A percentile compares a stretch with the other conserved stretches of the same genome.
These are phyloP conservation scores for Pisolithus marmoratus DNA, from an alignment of 768 basidiomycete species.

Conservation along the genomic window DNA sequence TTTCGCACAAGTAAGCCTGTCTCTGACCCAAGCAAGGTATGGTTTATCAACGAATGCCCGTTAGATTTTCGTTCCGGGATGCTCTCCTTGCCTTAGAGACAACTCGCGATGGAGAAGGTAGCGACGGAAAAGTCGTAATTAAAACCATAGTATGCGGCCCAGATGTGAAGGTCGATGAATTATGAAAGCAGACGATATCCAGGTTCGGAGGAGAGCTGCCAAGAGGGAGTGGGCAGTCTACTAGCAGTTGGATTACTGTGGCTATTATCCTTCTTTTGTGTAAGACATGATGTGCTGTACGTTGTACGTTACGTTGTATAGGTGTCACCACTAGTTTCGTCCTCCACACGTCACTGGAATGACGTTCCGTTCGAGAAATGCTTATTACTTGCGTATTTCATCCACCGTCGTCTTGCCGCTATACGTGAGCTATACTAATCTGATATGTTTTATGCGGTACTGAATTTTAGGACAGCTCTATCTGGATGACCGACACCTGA, in stretches of 20 bases:
- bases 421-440: conserved; percentile 44
- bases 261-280: background rate
- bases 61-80: conserved; percentile 69
- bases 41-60: background rate
- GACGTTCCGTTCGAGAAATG: conserved; percentile 68
- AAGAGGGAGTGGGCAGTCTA: no score
- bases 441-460: conserved; percentile 4
- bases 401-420: conserved; percentile 68
- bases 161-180: conserved; percentile 43
- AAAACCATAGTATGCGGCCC: conserved; percentile 88
- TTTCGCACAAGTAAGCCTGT: conserved; percentile 70
- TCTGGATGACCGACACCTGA: conserved; percentile 80
- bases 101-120: conserved; percentile 73
- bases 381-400: conserved; percentile 79
- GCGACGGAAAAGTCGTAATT: conserved; percentile 83
- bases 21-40: background rate
- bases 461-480: conserved; percentile 50
- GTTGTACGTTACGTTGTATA: background rate
- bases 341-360: conserved; percentile 27
- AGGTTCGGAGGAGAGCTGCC: no score
- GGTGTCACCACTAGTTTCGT: no score
- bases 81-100: conserved; percentile 78
- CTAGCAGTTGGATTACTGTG: background rate
- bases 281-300: background rate
- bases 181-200: conserved; percentile 16